A percentile compares a stretch with the other conserved stretches of the same genome.
These are phyloP conservation scores for Lachancea fermentati DNA, from an alignment of 805 yeast genomes.

Conservation along the genomic window DNA sequence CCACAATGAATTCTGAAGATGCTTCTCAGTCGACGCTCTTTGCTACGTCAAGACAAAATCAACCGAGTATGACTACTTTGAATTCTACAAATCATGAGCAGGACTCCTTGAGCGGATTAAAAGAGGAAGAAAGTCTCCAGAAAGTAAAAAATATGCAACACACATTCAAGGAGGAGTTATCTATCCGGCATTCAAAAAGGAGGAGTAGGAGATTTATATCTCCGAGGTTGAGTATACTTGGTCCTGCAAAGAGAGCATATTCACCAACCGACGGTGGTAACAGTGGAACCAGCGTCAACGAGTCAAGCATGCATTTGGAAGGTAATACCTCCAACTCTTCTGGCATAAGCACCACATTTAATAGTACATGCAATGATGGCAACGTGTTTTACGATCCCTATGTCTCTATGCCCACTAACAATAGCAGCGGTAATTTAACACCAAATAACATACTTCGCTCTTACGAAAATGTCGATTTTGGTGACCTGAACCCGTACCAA, in stretches of 20 bases:
- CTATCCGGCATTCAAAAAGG: conserved; percentile 22
- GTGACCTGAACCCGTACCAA: conserved; percentile 38
- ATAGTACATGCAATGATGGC: conserved; percentile 2
- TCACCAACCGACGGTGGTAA: conserved; percentile 12
- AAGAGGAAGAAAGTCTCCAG: conserved; percentile 13
- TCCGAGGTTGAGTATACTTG: conserved; percentile 21
- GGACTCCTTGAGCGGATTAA: conserved; percentile 4
- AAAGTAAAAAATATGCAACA: conserved; percentile 23
- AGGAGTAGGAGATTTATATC: conserved; percentile 25
- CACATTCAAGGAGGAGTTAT: conserved; percentile 23
- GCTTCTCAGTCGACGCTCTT: conserved; percentile 23
- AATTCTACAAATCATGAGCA: conserved; percentile 12
- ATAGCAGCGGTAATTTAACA: neutral
- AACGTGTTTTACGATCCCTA: conserved; percentile 9
- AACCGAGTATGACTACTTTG: conserved; percentile 25
- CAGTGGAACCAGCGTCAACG: conserved; percentile 5
- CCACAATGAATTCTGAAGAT: conserved; percentile 9
- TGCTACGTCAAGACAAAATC: conserved; percentile 17
- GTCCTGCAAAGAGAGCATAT: conserved; percentile 31
- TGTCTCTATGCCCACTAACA: neutral
- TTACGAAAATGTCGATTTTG: conserved; percentile 29
- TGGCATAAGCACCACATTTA: neutral
- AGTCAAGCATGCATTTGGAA: conserved; percentile 7
- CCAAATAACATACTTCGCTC: neutral
- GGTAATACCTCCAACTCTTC: conserved; percentile 6